Base-by-base conservation (phyloP, 331 rosid species). In the Pyrus hybrid region DNA sequence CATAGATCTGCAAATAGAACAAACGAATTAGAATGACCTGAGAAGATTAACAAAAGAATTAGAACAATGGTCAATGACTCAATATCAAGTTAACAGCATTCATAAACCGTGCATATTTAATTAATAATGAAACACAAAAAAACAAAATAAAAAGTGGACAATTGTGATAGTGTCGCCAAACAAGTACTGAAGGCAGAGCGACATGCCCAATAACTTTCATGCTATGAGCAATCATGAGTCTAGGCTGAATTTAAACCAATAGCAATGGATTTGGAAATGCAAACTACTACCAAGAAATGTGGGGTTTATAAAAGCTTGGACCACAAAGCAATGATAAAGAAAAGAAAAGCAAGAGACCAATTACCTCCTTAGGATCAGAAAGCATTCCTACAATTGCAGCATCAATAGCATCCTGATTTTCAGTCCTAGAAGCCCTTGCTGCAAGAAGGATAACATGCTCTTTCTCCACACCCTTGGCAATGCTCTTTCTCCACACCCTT, bases 301-400 rank as follows among this genome's bases (percentile, higher is more conserved):
- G 22, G 30, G 64, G 23, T 18, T 16, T 63, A 30, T 18, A 9
- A 32, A n/a, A 2, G 3, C 47, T 45, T 23, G 58, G 68, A 61
- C 26, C 22, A 17, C 4, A 9, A 23, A 8, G 22, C 17, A 4
- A 2, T 18, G 51, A 49, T 73, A 63, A 71, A 20, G 43, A 22
- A 78, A 16, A 10, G 16, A 43, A 29, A 58, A 37, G 72, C 13
- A 20, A 49, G 26, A 4, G 20, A 58, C 17, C 58, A 73, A 63
- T 28, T 85, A 91, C 98, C 99, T 92, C 97, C 83, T 90, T 92
- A 41, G 99, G 99, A 76, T 94, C 99, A 32, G 97, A 96, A 83
- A 94, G 99, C 99, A 92, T 94, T 69, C 97, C 97, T 71, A 94
- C 99, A 71, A 94, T 91, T 56, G 96, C 97, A 77, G 99, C 91